These are phyloP conservation scores for Citrus reticulata DNA, from an alignment of 345 rosid genomes.

Conservation along the genomic window DNA sequence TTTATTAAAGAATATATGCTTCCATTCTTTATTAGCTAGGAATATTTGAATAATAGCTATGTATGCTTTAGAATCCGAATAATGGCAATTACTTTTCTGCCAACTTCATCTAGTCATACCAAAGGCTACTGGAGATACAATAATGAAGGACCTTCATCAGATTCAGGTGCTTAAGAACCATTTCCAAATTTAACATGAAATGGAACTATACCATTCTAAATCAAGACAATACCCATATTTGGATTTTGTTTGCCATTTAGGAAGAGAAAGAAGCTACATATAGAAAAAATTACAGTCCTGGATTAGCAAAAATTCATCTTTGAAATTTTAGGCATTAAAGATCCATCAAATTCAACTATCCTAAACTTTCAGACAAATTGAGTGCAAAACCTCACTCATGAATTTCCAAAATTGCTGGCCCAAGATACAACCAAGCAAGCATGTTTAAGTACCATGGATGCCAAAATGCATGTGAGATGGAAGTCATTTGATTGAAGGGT, in stretches of 20 bases:
- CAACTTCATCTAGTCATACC: constrained; percentile 7
- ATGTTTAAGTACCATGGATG: background rate
- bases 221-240: background rate
- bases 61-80: constrained; percentile 24
- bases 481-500: background rate
- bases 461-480: background rate
- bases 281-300: background rate
- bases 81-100: constrained; percentile 23
- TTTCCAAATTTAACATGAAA: background rate
- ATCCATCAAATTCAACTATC: background rate
- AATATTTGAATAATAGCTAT: background rate
- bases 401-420: background rate
- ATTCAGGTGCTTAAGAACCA: constrained; percentile 1
- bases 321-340: background rate
- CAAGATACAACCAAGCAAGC: background rate
- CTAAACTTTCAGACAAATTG: background rate
- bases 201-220: background rate
- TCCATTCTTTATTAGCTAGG: constrained; percentile 7
- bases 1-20: constrained; percentile 23
- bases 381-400: background rate
- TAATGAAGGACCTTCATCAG: background rate
- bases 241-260: background rate
- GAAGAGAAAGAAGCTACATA: background rate
- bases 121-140: constrained; percentile 1
- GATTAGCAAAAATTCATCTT: background rate